Evolutionary conservation across 2,329 filamentous ascomycete genomes (phyloP).

Genomic region (Nemania abortiva): DNA sequence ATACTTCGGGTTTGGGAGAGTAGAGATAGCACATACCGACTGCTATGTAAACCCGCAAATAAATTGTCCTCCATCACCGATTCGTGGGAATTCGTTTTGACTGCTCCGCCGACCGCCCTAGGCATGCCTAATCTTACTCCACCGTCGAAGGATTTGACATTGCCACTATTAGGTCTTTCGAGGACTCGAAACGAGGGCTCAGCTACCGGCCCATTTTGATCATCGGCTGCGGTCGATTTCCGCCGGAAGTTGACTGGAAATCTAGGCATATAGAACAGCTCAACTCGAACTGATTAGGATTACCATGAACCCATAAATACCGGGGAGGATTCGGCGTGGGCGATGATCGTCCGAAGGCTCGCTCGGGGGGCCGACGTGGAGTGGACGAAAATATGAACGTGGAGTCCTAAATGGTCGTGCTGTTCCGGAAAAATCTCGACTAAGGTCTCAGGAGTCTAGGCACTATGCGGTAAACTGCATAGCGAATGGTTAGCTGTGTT

Average conservation of each 20-base stretch:
- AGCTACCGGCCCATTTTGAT: constrained; percentile 63
- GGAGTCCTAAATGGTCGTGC: constrained; percentile 32
- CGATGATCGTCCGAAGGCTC: constrained; percentile 34
- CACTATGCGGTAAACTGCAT: constrained; percentile 55
- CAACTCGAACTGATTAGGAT: constrained; percentile 39
- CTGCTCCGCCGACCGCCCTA: constrained; percentile 53
- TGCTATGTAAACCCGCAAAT: constrained; percentile 68
- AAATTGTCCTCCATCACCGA: constrained; percentile 65
- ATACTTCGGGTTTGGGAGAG: neutral
- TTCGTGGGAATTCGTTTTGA: constrained; percentile 57
- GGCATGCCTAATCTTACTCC: constrained; percentile 56
- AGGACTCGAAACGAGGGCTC: constrained; percentile 70
- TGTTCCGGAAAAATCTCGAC: constrained; percentile 17
- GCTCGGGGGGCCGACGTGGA: constrained; percentile 22
- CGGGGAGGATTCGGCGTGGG: constrained; percentile 24
- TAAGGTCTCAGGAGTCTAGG: constrained; percentile 26
- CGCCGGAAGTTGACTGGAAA: constrained; percentile 71
- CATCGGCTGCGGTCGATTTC: constrained; percentile 69
- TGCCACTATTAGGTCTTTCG: constrained; percentile 62
- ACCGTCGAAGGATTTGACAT: constrained; percentile 64
- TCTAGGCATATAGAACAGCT: constrained; percentile 68
- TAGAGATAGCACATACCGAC: constrained; percentile 62
- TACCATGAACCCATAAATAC: constrained; percentile 47
- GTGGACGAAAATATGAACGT: constrained; percentile 23
- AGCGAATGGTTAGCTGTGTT: constrained; percentile 51